Evolutionary conservation across 1,284 basidiomycete species (phyloP), one percentile per base, ranked within the genome.

Genomic region (Cutaneotrichosporon dermatis): DNA sequence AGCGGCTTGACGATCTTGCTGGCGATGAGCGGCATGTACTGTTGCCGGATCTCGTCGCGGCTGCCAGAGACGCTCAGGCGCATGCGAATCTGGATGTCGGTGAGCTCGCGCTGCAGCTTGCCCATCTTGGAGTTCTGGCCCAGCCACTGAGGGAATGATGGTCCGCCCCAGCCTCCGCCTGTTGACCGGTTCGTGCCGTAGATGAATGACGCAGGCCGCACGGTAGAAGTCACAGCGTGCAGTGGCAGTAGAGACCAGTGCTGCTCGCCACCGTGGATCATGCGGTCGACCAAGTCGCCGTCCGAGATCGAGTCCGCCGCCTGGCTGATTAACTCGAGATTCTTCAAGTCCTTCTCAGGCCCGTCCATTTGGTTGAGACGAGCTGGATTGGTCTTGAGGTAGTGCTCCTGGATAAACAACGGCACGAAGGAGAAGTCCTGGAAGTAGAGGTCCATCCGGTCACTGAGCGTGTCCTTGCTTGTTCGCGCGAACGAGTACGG

Each of bases 381-480:
- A 4, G 86, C 80, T 8, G 93, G 91, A 56, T 88, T 82, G 2
- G 87, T 87, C 76, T 91, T 94, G 61, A 92, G 42, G 73, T 95
- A 96, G 72, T 95, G 94, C 77, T 96, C 93, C 89, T 94, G 91
- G 54, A 98, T 90, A 80, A 99, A 98, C 36, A 99, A 79, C 0
- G 95, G 95, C 51, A 99, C 84, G 69, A 98, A 91, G 1, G 87
- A 85, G 70, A 92, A 89, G 73, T 99, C 96, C 62, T 97, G 92
- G 79, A 98, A 99, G 78, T 98, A 99, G 62, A 91, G 79, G 65
- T 98, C 94, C 80, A 96, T 90, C 80, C 97, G 97, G 69, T 98
- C 92, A 50, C 84, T 86, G 7, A 99, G 80, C 0, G 88, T 88
- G 75, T 93, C 87, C 54, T 87, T 84, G 51, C 87, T 85, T 0